Percentiles rank a stretch among this genome's conserved stretches.
Conservation (phyloP, 495 filamentous ascomycete species). For the Daldinia grandis region DNA sequence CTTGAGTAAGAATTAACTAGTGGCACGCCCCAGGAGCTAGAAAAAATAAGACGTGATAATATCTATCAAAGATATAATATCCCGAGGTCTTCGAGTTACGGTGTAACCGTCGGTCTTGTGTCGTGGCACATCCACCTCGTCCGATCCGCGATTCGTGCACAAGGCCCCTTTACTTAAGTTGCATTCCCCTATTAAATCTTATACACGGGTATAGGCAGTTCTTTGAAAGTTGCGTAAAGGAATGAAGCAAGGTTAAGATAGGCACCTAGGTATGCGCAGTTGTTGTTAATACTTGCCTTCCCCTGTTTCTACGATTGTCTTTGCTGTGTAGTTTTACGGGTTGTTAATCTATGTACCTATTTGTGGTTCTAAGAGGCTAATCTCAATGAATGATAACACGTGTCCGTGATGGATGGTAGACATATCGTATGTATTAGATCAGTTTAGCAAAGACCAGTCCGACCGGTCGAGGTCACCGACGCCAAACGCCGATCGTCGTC, state of each 20-base stretch:
- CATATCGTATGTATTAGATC: neutral
- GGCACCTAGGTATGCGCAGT: neutral
- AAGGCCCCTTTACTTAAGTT: neutral
- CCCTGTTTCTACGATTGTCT: neutral
- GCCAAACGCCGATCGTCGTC: slow-evolving; percentile 9
- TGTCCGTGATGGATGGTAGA: neutral
- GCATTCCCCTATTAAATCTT: neutral
- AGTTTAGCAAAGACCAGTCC: slow-evolving; percentile 7
- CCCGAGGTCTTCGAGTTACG: neutral
- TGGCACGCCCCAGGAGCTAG: neutral
- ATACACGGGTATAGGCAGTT: neutral
- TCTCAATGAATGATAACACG: neutral
- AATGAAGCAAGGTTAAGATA: neutral
- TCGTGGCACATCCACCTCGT: neutral
- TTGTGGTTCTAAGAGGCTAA: neutral
- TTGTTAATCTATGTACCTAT: neutral
- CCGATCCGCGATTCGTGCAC: neutral
- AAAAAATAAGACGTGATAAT: neutral
- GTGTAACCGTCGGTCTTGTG: neutral
- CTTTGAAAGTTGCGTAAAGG: neutral
- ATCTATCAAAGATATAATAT: neutral
- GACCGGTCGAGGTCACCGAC: slow-evolving; percentile 14
- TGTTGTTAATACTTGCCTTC: neutral
- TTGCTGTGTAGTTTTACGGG: neutral
- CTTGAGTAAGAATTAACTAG: no score